Evolutionary conservation across 2,329 filamentous ascomycete species (phyloP).

Genomic region (Sporothrix globosa): DNA sequence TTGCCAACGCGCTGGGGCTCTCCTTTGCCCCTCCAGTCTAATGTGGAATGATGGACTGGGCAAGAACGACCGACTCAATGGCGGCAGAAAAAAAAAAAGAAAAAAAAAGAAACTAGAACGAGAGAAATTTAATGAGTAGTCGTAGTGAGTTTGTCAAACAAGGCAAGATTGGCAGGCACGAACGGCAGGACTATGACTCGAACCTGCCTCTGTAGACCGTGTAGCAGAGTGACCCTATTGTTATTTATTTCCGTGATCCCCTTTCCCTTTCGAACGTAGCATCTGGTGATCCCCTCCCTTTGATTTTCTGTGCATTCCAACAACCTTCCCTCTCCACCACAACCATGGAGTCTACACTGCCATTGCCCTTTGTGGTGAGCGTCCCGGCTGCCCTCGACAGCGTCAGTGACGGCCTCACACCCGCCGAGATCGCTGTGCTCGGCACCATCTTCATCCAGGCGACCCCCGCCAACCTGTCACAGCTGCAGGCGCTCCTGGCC

Average conservation of each 20-base stretch:
- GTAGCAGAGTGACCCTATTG: background rate
- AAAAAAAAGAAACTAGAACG: conserved; percentile 18
- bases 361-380: conserved; percentile 64
- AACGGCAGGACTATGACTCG: conserved; percentile 20
- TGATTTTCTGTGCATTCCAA: background rate
- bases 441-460: conserved; percentile 63
- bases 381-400: conserved; percentile 53
- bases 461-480: conserved; percentile 46
- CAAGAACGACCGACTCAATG: conserved; percentile 20
- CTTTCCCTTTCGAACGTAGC: background rate
- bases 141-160: conserved; percentile 7
- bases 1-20: conserved; percentile 1
- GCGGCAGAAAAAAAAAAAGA: background rate
- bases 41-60: conserved; percentile 16
- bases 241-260: background rate
- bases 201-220: conserved; percentile 14
- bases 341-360: conserved; percentile 65
- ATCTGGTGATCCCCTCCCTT: conserved; percentile 23
- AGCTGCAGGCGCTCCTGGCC: conserved; percentile 53
- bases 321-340: background rate
- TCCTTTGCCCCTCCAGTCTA: conserved; percentile 6
- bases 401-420: conserved; percentile 55
- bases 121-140: conserved; percentile 11
- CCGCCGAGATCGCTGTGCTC: conserved; percentile 61
- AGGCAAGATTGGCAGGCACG: conserved; percentile 21